These are phyloP conservation scores for Gracilaria domingensis DNA, from an alignment of 23 red algal genomes.

Conservation along the genomic window DNA sequence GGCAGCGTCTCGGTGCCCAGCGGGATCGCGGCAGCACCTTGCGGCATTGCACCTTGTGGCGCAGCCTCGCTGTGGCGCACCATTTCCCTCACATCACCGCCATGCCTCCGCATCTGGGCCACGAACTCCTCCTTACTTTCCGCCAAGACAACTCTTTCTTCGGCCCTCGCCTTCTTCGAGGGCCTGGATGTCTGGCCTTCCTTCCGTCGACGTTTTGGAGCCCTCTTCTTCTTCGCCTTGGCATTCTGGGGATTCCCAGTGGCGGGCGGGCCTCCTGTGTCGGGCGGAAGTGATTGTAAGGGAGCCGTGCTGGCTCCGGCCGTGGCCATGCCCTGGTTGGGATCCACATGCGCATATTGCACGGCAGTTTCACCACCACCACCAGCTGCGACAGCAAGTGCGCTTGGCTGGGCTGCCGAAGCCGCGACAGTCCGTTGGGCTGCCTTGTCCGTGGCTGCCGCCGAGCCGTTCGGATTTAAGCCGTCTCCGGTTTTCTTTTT, in stretches of 20 bases:
- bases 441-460: neutral
- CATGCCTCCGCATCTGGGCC: conserved; percentile 13
- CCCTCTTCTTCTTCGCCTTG: neutral
- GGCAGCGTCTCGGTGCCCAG: neutral
- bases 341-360: neutral
- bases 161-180: neutral
- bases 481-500: conserved; percentile 43
- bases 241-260: neutral
- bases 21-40: neutral
- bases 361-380: neutral
- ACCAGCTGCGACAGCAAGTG: neutral
- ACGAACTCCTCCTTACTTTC: conserved; percentile 19
- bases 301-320: neutral
- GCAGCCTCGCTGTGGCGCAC: neutral
- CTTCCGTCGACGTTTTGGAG: neutral
- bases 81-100: neutral
- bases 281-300: neutral
- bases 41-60: neutral
- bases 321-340: neutral
- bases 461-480: neutral
- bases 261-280: neutral
- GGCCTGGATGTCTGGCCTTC: neutral
- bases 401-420: neutral
- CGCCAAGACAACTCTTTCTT: conserved; percentile 15
- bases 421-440: neutral